These are phyloP conservation scores for Exophiala spinifera DNA, from an alignment of 2,329 filamentous ascomycete genomes.

Conservation along the genomic window DNA sequence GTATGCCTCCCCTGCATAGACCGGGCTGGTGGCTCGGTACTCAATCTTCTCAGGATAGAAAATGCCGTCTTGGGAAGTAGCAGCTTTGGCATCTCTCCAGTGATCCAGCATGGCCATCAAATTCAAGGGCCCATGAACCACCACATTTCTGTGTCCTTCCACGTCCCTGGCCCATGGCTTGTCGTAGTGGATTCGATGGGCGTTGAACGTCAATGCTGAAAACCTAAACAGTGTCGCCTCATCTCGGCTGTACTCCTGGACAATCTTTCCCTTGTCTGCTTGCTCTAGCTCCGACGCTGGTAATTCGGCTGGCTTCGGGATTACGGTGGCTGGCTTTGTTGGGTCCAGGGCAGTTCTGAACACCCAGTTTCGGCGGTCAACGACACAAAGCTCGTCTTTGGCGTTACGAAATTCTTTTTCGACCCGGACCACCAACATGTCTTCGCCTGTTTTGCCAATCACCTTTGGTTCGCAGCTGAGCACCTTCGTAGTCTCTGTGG, in stretches of 20 bases:
- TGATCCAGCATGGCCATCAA: slow-evolving; percentile 43
- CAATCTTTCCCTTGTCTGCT: slow-evolving; percentile 23
- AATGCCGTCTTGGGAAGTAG: slow-evolving; percentile 26
- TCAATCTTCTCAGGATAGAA: slow-evolving; percentile 42
- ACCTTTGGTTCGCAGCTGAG: slow-evolving; percentile 54
- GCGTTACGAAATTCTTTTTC: slow-evolving; percentile 58
- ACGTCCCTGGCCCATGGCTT: slow-evolving; percentile 43
- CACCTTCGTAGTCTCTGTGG: slow-evolving; percentile 56
- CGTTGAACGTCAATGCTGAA: slow-evolving; percentile 45
- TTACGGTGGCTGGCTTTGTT: slow-evolving; percentile 14
- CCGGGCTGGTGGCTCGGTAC: slow-evolving; percentile 49
- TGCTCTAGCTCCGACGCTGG: slow-evolving; percentile 23
- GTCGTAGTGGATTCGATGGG: slow-evolving; percentile 46
- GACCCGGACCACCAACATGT: slow-evolving; percentile 64
- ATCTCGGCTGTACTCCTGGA: slow-evolving; percentile 37
- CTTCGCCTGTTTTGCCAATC: slow-evolving; percentile 52
- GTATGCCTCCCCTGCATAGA: slow-evolving; percentile 51
- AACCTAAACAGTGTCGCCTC: slow-evolving; percentile 44
- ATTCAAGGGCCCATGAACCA: slow-evolving; percentile 45
- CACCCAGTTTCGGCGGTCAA: slow-evolving; percentile 55
- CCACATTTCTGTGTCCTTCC: slow-evolving; percentile 43
- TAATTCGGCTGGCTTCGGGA: slow-evolving; percentile 24
- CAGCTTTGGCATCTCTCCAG: slow-evolving; percentile 40
- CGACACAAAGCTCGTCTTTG: slow-evolving; percentile 43
- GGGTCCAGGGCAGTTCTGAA: slow-evolving; percentile 40